Conservation (phyloP, 2,329 filamentous ascomycete species). For the Scleromitrula shiraiana region DNA sequence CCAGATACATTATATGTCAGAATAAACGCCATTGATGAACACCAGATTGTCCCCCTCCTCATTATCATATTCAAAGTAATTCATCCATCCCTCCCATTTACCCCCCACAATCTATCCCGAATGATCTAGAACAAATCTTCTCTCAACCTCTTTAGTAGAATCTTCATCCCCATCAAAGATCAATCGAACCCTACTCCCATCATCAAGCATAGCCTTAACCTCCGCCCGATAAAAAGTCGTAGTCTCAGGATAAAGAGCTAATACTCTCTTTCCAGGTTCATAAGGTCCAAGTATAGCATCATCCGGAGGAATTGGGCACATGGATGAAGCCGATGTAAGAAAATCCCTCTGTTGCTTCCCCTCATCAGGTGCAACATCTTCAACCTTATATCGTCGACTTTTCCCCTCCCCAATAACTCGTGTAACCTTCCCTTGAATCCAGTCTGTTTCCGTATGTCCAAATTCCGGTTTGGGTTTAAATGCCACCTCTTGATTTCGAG, state of each 20-base stretch:
- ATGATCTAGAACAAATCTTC: slow-evolving; percentile 71
- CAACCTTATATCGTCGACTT: slow-evolving; percentile 68
- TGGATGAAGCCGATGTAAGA: slow-evolving; percentile 62
- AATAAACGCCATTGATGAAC: background rate
- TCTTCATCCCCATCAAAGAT: slow-evolving; percentile 77
- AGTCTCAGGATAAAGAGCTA: slow-evolving; percentile 74
- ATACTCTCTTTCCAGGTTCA: slow-evolving; percentile 58
- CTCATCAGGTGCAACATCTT: slow-evolving; percentile 71
- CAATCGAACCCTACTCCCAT: slow-evolving; percentile 50
- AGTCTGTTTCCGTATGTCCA: slow-evolving; percentile 46
- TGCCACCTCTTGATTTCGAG: slow-evolving; percentile 56
- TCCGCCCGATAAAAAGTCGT: slow-evolving; percentile 82
- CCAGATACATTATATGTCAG: background rate
- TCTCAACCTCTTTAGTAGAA: slow-evolving; percentile 65
- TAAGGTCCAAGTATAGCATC: slow-evolving; percentile 54
- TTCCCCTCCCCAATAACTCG: slow-evolving; percentile 70
- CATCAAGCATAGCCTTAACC: slow-evolving; percentile 56
- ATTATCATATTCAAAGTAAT: background rate
- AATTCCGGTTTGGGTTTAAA: slow-evolving; percentile 51
- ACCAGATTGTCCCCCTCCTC: background rate
- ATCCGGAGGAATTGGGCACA: slow-evolving; percentile 66
- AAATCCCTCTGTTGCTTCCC: slow-evolving; percentile 57
- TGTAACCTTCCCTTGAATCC: slow-evolving; percentile 72
- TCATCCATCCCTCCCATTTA: background rate
- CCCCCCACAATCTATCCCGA: slow-evolving; percentile 16